phyloP scores from a whole-genome alignment of 805 yeast genomes.

The Myxozyma kluyveri region DNA sequence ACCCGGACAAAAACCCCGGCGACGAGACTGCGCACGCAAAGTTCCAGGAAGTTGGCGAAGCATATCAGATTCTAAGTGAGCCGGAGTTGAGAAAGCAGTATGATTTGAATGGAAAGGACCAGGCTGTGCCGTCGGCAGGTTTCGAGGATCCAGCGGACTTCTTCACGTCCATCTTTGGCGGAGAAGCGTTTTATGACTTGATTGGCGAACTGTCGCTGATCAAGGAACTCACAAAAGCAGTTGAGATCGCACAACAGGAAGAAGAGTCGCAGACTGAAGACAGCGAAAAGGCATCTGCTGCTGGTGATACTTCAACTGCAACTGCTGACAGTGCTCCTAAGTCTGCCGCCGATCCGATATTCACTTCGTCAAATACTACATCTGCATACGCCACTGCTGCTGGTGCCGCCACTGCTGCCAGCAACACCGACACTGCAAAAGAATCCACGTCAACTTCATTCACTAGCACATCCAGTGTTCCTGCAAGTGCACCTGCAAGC shows the following conservation, averaged over 20 bases:
- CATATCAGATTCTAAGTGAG: slow-evolving; percentile 64
- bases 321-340: neutral
- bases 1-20: slow-evolving; percentile 96
- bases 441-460: neutral
- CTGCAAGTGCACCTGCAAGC: neutral
- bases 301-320: neutral
- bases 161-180: slow-evolving; percentile 83
- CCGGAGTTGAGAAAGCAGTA: slow-evolving; percentile 64
- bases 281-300: slow-evolving; percentile 15
- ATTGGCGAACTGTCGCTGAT: slow-evolving; percentile 85
- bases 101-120: slow-evolving; percentile 81
- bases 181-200: slow-evolving; percentile 75
- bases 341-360: too few relatives aligned
- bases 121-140: slow-evolving; percentile 65
- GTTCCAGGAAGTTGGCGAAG: slow-evolving; percentile 70
- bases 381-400: neutral
- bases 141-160: slow-evolving; percentile 83
- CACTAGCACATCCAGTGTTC: neutral
- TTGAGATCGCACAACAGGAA: slow-evolving; percentile 47
- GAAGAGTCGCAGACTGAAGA: slow-evolving; percentile 30
- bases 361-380: neutral
- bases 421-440: neutral
- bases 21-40: slow-evolving; percentile 85
- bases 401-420: neutral
- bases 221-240: slow-evolving; percentile 66